A percentile compares a stretch with the other conserved stretches of the same genome.
Evolutionary conservation across 257 asterid species (phyloP).

Genomic region (Nicotiana undulata): DNA sequence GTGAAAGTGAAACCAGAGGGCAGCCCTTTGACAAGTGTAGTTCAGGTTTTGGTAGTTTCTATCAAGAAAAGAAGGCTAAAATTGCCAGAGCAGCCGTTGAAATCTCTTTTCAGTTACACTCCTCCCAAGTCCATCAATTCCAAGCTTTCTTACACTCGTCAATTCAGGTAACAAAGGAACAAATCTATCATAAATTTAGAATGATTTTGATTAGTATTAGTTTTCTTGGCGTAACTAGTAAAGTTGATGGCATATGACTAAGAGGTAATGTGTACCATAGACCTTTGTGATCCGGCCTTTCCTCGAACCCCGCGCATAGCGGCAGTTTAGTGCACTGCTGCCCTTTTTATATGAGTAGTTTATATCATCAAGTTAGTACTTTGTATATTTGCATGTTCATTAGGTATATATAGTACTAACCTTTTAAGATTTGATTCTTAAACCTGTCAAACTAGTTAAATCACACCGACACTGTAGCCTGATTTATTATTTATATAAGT

Average conservation of each 20-base stretch:
- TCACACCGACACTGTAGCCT: not conserved
- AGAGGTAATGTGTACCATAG: too few species aligned
- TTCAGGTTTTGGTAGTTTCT: conserved; percentile 47
- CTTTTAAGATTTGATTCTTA: not conserved
- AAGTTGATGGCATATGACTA: too few species aligned
- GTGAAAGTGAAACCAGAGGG: conserved; percentile 78
- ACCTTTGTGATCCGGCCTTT: too few species aligned
- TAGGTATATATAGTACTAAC: not conserved
- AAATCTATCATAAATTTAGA: not conserved
- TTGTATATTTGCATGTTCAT: not conserved
- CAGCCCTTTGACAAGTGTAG: conserved; percentile 52
- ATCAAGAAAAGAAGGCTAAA: conserved; percentile 45
- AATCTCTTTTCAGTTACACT: conserved; percentile 25
- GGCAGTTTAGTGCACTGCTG: too few species aligned
- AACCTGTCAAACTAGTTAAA: not conserved
- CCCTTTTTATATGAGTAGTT: too few species aligned
- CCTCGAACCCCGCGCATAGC: too few species aligned
- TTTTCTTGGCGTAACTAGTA: not conserved
- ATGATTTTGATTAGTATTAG: not conserved
- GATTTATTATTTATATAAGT: not conserved
- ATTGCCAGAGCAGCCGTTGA: conserved; percentile 42
- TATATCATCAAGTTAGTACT: not conserved
- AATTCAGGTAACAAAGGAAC: conserved; percentile 43
- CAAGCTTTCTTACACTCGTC: conserved; percentile 47
- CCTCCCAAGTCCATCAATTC: conserved; percentile 50